Evolutionary conservation across 129 eudicot genomes (phyloP).

Genomic region (Saposhnikovia divaricata): DNA sequence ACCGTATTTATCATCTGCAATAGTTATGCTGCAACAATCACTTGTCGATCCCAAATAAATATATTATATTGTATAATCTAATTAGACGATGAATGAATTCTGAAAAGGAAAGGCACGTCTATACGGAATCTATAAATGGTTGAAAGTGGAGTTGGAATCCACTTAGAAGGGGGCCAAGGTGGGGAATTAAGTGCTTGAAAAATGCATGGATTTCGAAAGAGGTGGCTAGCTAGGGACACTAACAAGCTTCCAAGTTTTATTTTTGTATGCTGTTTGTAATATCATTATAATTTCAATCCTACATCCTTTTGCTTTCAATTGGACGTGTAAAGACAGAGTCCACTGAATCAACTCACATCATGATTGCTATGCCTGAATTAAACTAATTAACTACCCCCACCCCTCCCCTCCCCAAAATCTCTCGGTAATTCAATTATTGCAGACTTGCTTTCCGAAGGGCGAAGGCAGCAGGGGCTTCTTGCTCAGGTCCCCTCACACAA

Average conservation of each 20-base stretch:
- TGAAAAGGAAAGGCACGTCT: slow-evolving; percentile 34
- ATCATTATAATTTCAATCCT: not conserved
- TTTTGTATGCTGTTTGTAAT: not conserved
- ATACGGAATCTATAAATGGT: slow-evolving; percentile 34
- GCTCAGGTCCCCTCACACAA: not conserved
- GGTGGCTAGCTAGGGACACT: slow-evolving; percentile 26
- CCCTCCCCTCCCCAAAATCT: not conserved
- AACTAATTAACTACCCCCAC: not conserved
- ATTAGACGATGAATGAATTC: slow-evolving; percentile 7
- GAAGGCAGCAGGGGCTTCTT: not conserved
- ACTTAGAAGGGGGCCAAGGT: slow-evolving; percentile 32
- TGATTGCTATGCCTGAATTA: not conserved
- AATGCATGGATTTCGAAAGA: slow-evolving; percentile 51
- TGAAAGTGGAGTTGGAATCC: slow-evolving; percentile 84
- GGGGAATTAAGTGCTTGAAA: slow-evolving; percentile 25
- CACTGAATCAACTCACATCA: slow-evolving; percentile 1
- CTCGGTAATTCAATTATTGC: not conserved
- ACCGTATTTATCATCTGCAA: no score
- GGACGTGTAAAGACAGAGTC: not conserved
- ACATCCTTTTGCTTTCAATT: not conserved
- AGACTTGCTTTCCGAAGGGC: not conserved
- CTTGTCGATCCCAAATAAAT: no score
- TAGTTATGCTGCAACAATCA: no score
- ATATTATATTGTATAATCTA: no score
- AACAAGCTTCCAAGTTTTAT: slow-evolving; percentile 35